Conservation (phyloP, 192 early-diverging fungal genomes). For the Chytriomyces confervae region DNA sequence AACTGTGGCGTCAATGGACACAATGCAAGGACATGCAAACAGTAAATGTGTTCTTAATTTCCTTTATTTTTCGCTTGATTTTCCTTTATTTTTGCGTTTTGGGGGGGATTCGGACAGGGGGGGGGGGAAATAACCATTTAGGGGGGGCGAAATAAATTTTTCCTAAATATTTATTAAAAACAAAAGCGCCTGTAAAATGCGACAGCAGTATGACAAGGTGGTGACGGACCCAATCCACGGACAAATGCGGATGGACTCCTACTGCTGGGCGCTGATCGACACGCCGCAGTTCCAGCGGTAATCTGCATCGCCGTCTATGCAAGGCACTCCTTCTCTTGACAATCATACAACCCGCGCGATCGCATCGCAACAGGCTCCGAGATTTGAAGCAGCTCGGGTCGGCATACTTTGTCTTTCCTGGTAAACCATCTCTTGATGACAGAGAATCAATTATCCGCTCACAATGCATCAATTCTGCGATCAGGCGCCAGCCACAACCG, state of each 20-base stretch:
- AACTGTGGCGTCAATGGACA: too few relatives aligned
- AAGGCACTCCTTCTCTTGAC: background rate
- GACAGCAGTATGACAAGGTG: slow-evolving; percentile 46
- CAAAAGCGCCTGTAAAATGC: too few relatives aligned
- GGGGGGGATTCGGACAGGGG: too few relatives aligned
- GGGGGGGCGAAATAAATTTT: too few relatives aligned
- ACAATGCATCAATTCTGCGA: background rate
- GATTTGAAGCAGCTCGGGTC: slow-evolving; percentile 89
- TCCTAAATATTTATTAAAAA: too few relatives aligned
- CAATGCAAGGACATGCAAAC: too few relatives aligned
- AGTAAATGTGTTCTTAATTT: too few relatives aligned
- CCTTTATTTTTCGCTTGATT: too few relatives aligned
- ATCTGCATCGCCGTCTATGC: background rate
- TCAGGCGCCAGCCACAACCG: slow-evolving; percentile 90
- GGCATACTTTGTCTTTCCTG: slow-evolving; percentile 87
- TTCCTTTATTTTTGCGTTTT: too few relatives aligned
- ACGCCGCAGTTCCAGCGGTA: slow-evolving; percentile 93
- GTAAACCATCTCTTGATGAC: slow-evolving; percentile 19
- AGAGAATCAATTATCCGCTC: slow-evolving; percentile 11
- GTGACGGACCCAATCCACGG: slow-evolving; percentile 82
- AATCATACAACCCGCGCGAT: background rate
- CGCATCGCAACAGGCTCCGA: slow-evolving; percentile 61
- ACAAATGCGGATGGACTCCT: slow-evolving; percentile 72
- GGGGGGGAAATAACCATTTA: too few relatives aligned
- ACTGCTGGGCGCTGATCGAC: slow-evolving; percentile 77